These are phyloP conservation scores for Lineolata rhizophorae DNA, from an alignment of 495 filamentous ascomycete species.

Conservation along the genomic window DNA sequence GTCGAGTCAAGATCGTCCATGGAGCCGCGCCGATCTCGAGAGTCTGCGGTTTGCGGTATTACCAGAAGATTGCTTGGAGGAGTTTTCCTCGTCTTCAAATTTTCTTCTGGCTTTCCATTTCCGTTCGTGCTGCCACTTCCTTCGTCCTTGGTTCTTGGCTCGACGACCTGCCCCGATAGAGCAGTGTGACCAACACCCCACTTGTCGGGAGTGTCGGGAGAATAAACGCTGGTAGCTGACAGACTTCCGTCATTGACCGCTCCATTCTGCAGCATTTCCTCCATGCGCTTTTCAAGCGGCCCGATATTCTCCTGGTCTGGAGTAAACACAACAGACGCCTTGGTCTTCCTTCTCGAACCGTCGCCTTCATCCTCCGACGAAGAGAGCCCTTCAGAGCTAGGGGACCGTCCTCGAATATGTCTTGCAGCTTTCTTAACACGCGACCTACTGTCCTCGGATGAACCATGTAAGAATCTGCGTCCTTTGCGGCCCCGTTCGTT, in stretches of 20 bases:
- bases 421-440: too few species aligned
- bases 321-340: not conserved
- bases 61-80: too few species aligned
- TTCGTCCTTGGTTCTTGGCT: too few species aligned
- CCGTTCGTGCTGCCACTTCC: too few species aligned
- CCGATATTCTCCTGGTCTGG: conserved; percentile 21
- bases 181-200: conserved; percentile 14
- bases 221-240: too few species aligned
- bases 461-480: too few species aligned
- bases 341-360: not conserved
- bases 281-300: conserved; percentile 45
- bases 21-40: conserved; percentile 8
- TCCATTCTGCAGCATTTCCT: conserved; percentile 30
- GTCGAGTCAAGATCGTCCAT: conserved; percentile 13
- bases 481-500: not conserved
- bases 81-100: too few species aligned
- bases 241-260: too few species aligned
- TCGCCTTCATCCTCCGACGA: not conserved
- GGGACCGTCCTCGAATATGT: too few species aligned
- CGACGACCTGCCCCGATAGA: not conserved
- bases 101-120: too few species aligned
- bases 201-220: conserved; percentile 16
- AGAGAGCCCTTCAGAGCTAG: conserved; percentile 1
- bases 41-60: too few species aligned
- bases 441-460: too few species aligned